These are phyloP conservation scores for Baorangia bicolor DNA, from an alignment of 768 basidiomycete genomes.

Conservation along the genomic window DNA sequence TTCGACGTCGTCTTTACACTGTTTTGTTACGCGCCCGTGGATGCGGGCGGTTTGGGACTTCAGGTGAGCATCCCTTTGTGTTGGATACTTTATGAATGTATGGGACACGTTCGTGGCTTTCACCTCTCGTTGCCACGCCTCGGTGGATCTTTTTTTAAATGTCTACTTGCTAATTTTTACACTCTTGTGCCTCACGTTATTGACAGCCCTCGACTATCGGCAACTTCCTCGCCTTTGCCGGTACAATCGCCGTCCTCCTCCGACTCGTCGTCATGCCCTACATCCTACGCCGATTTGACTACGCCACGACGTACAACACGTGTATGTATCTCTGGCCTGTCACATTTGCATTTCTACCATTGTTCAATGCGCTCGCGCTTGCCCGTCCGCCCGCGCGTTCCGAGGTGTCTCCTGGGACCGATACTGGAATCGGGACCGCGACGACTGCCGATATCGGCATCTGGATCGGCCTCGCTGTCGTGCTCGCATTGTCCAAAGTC, in stretches of 20 bases:
- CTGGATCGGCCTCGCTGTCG: conserved; percentile 47
- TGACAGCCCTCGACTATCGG: conserved; percentile 53
- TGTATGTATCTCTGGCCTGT: conserved; percentile 9
- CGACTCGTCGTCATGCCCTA: conserved; percentile 50
- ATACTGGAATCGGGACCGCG: neutral
- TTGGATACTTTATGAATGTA: neutral
- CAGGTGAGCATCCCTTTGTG: conserved; percentile 34
- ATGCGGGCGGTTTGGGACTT: conserved; percentile 53
- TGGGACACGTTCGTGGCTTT: neutral
- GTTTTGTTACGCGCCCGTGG: conserved; percentile 57
- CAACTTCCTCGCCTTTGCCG: conserved; percentile 50
- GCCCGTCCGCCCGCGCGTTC: neutral
- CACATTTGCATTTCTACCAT: neutral
- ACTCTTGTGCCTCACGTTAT: conserved; percentile 14
- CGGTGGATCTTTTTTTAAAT: neutral
- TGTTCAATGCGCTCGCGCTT: conserved; percentile 2
- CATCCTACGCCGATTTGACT: conserved; percentile 10
- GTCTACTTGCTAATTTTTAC: neutral
- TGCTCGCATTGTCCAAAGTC: conserved; percentile 38
- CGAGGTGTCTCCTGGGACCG: neutral
- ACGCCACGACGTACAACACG: neutral
- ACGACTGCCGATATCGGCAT: conserved; percentile 23
- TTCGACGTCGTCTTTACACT: conserved; percentile 65
- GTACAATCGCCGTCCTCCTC: conserved; percentile 44
- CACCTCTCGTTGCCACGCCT: neutral